Base-by-base conservation (phyloP, 1,284 basidiomycete genomes). In the Polyporus tsugae region DNA sequence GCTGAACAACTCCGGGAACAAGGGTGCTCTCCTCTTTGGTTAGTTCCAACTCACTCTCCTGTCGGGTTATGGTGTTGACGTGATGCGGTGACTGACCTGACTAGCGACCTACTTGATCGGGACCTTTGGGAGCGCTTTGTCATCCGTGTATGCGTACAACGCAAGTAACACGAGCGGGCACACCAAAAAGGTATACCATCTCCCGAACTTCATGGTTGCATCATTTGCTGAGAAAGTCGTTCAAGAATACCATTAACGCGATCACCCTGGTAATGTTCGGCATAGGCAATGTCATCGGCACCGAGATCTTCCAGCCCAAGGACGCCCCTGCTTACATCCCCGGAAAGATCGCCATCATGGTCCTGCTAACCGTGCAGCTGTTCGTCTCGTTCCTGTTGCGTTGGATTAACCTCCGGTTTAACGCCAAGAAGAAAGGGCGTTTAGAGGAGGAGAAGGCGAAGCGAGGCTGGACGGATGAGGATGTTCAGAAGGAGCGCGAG, bases 91-190 rank as follows among this genome's bases (percentile, higher is more conserved):
- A 25, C 15, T 2, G 55, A 15, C 13, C 13, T 7, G 19, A 11
- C 10, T 62, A 87, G 86, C 80, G 29, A 80, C 81, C 17, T 88
- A 89, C 69, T 76, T 91, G 17, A 82, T 85, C 42, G 81, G 82
- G 13, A 86, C 87, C 5, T 90, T 86, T 69, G 87, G 88, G 9
- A 87, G 86, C 60, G 83, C 87, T 0, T 76, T 91, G 5, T 84
- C 87, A 0, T 82, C 85, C 0, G 81, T 91, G 13, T 91, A 89
- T 71, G 86, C 87, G 0, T 91, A 88, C 73, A 89, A 89, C 64
- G 87, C 87, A 1, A 86, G 85, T 61, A 90, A 91, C 75, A 89
- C 86, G 0, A 84, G 84, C 59, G 89, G 89, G 2, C 85, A 88
- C 65, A 91, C 88, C 1, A 91, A 91, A 81, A 91, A 91, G 81